Evolutionary conservation across 768 basidiomycete species (phyloP).

Genomic region (Collybia sordida): DNA sequence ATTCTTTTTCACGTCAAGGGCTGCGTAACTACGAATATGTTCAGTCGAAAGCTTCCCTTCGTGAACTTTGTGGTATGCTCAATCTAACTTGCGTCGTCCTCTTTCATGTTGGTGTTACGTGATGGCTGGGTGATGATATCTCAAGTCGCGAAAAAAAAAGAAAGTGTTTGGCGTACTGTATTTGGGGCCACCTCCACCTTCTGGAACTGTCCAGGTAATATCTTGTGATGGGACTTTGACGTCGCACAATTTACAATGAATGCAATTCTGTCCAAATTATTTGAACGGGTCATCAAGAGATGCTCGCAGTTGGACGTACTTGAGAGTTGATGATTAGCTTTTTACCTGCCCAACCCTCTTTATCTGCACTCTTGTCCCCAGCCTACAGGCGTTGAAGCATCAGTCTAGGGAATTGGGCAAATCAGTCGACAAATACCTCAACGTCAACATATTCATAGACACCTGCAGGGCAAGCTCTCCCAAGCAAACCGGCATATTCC

Average conservation of each 20-base stretch:
- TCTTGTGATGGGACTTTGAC: constrained; percentile 97
- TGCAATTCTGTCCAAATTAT: constrained; percentile 63
- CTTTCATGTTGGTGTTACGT: not conserved
- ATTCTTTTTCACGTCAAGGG: too few species aligned
- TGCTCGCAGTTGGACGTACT: too few species aligned
- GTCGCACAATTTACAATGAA: constrained; percentile 94
- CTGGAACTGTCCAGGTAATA: constrained; percentile 95
- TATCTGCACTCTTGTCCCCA: constrained; percentile 21
- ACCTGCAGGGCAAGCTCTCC: constrained; percentile 88
- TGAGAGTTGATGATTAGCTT: constrained; percentile 96
- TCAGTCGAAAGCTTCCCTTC: too few species aligned
- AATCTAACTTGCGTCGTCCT: too few species aligned
- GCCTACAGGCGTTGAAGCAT: constrained; percentile 10
- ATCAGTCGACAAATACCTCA: constrained; percentile 31
- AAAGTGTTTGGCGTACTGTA: constrained; percentile 65
- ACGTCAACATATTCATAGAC: constrained; percentile 96
- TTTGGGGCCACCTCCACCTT: constrained; percentile 95
- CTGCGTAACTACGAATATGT: too few species aligned
- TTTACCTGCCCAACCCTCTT: constrained; percentile 73
- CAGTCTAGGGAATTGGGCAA: not conserved
- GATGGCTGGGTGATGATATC: not conserved
- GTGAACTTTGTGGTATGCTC: too few species aligned
- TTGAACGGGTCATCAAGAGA: not conserved
- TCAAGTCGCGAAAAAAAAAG: not conserved
- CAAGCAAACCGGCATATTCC: constrained; percentile 87